phyloP scores from a whole-genome alignment of 257 asterid genomes.

The Coffea canephora region DNA sequence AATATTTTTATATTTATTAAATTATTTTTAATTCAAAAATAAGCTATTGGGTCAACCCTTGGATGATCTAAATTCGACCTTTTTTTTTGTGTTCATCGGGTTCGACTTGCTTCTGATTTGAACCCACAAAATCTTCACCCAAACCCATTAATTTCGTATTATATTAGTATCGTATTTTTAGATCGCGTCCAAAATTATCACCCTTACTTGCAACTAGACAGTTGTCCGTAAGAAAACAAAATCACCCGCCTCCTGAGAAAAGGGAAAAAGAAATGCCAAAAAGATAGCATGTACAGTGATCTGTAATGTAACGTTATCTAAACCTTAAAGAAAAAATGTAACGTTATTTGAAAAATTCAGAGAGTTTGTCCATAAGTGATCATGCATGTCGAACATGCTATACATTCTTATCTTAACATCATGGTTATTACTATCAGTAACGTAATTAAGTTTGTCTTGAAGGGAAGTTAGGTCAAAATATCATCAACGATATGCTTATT shows the following conservation, averaged over 20 bases:
- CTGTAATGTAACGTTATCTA: constrained; percentile 11
- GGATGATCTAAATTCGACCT: too few relatives aligned
- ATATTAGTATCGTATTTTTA: too few relatives aligned
- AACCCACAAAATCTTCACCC: too few relatives aligned
- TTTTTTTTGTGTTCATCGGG: too few relatives aligned
- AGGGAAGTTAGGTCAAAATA: constrained; percentile 61
- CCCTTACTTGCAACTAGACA: background rate
- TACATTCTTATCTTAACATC: background rate
- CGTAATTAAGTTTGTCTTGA: constrained; percentile 7
- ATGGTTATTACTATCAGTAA: constrained; percentile 4
- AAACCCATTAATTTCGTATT: too few relatives aligned
- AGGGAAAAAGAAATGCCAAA: background rate
- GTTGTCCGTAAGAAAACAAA: background rate
- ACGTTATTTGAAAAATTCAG: constrained; percentile 1
- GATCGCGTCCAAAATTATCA: too few relatives aligned
- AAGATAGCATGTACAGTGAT: background rate
- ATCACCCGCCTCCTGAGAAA: too few relatives aligned
- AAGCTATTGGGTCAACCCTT: too few relatives aligned
- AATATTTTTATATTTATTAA: too few relatives aligned
- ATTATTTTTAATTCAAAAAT: too few relatives aligned
- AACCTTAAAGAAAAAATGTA: background rate
- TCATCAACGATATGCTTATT: constrained; percentile 27
- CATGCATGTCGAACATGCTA: constrained; percentile 16
- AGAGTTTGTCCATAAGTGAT: background rate
- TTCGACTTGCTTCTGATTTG: too few relatives aligned